These are phyloP conservation scores for Davidsoniella neocaledoniae DNA, from an alignment of 2,329 filamentous ascomycete species.

Conservation along the genomic window DNA sequence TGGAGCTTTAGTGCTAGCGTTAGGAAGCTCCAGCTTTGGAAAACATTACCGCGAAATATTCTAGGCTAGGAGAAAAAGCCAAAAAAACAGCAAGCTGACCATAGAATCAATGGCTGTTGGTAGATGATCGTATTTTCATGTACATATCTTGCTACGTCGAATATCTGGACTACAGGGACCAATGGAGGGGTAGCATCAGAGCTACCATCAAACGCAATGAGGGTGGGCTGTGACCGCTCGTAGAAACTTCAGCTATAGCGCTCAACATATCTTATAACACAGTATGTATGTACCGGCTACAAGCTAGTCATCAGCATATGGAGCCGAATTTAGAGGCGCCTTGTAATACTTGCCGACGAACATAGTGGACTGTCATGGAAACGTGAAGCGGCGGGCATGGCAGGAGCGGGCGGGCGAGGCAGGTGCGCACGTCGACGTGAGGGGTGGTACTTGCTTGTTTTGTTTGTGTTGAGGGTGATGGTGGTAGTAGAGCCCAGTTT, in stretches of 20 bases:
- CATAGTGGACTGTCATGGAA: constrained; percentile 7
- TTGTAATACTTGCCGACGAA: neutral
- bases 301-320: too few species aligned
- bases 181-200: too few species aligned
- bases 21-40: constrained; percentile 2
- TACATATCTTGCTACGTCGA: too few species aligned
- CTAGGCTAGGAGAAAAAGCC: too few species aligned
- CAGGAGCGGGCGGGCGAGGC: constrained; percentile 1
- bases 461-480: neutral
- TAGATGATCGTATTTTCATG: too few species aligned
- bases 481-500: constrained; percentile 4
- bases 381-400: neutral
- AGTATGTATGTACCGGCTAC: neutral
- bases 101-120: too few species aligned
- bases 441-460: constrained; percentile 6
- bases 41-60: too few species aligned
- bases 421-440: neutral
- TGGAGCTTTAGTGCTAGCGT: neutral
- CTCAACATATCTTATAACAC: neutral
- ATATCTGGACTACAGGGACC: too few species aligned
- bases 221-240: too few species aligned
- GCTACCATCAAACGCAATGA: too few species aligned
- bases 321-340: too few species aligned
- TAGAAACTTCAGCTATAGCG: neutral
- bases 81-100: too few species aligned